Base-by-base conservation (phyloP, 1,284 basidiomycete species). In the Trichosporon inkin region DNA sequence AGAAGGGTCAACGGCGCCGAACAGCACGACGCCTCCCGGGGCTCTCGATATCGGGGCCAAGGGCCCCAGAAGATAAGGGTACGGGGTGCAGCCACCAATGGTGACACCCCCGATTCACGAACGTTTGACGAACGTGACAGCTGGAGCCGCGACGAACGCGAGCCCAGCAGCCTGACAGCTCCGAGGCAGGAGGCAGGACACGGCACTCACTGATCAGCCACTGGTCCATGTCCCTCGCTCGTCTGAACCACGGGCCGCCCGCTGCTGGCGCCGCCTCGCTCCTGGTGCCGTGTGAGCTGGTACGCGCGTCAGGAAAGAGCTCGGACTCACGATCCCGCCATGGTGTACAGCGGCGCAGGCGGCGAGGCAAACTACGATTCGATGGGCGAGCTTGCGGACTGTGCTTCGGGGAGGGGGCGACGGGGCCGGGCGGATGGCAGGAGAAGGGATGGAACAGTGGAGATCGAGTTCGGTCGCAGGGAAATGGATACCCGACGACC, bases 181-280 rank as follows among this genome's bases (percentile, higher is more conserved):
- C n/a, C n/a, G n/a, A n/a, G n/a, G n/a, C n/a, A n/a, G n/a, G n/a
- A n/a, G n/a, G n/a, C n/a, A n/a, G n/a, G n/a, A n/a, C n/a, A n/a
- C n/a, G 24, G n/a, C 28, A 69, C 73, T 63, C 61, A 75, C 73
- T 64, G 14, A 59, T 58, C 58, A 73, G 53, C 71, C 71, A 73
- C 32, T 68, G 64, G 60, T 75, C 73, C 8, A 62, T 49, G 2
- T 39, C 53, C 24, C 44, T 34, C 11, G 71, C 71, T 22, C 69
- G 56, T 16, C 56, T 22, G 0, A 60, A 66, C 70, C 72, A 72
- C 58, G 68, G 63, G 60, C 72, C 71, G 53, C 7, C 67, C 57
- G 58, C 63, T 66, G 41, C 68, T 67, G 54, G 63, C 53, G 47
- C 55, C 57, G 32, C 17, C 47, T 53, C 36, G 51, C 53, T 20